phyloP scores from a whole-genome alignment of 2,329 filamentous ascomycete species.

The Epichloe aotearoae region DNA sequence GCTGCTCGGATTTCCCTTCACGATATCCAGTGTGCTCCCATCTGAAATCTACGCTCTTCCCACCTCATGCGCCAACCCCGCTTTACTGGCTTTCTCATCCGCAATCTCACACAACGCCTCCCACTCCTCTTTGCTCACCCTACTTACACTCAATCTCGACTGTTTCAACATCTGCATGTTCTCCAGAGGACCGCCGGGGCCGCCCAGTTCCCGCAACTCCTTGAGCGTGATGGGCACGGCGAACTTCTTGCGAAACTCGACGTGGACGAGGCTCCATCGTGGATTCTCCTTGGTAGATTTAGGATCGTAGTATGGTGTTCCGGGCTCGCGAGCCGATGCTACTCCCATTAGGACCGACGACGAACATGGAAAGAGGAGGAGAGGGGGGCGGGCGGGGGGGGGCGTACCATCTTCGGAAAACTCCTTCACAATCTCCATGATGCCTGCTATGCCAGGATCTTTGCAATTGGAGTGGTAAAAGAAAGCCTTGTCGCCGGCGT shows the following conservation, averaged over 20 bases:
- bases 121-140: slow-evolving; percentile 53
- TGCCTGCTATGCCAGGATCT: slow-evolving; percentile 71
- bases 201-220: slow-evolving; percentile 54
- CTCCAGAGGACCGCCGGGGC: slow-evolving; percentile 42
- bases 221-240: slow-evolving; percentile 53
- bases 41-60: background rate
- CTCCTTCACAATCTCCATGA: slow-evolving; percentile 80
- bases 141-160: slow-evolving; percentile 68
- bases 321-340: slow-evolving; percentile 21
- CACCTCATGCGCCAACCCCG: slow-evolving; percentile 24
- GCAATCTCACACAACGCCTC: slow-evolving; percentile 43
- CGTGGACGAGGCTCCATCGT: slow-evolving; percentile 79
- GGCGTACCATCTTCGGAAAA: slow-evolving; percentile 61
- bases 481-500: slow-evolving; percentile 80
- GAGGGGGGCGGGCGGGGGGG: background rate
- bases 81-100: slow-evolving; percentile 26
- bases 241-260: slow-evolving; percentile 78
- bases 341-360: background rate
- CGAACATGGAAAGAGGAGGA: background rate
- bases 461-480: slow-evolving; percentile 97
- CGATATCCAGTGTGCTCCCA: background rate
- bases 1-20: background rate
- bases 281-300: slow-evolving; percentile 45
- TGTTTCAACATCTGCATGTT: slow-evolving; percentile 76
- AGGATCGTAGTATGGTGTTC: slow-evolving; percentile 65